These are phyloP conservation scores for Parathielavia appendiculata DNA, from an alignment of 495 filamentous ascomycete species.

Conservation along the genomic window DNA sequence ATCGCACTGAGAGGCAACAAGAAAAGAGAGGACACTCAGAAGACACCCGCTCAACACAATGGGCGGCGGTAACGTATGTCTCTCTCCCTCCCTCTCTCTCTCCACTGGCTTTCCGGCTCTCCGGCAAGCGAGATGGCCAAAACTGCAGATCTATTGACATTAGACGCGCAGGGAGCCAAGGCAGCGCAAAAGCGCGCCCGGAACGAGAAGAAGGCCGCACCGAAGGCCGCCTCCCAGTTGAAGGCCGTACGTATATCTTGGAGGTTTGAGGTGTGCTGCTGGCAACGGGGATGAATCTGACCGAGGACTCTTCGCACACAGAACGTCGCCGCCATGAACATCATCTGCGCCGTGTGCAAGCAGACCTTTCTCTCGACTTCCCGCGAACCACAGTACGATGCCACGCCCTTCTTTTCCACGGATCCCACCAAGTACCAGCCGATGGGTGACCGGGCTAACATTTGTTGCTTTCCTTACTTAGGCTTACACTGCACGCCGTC, in stretches of 20 bases:
- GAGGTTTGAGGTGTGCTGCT: neutral
- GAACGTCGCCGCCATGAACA: constrained; percentile 51
- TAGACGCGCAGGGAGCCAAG: constrained; percentile 47
- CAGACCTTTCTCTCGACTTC: constrained; percentile 54
- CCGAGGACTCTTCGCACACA: constrained; percentile 15
- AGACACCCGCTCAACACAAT: constrained; percentile 30
- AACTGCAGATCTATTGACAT: constrained; percentile 2
- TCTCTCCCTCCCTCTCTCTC: constrained; percentile 1
- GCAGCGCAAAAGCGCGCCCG: constrained; percentile 55
- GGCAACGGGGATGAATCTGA: constrained; percentile 3
- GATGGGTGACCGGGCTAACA: neutral
- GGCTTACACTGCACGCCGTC: constrained; percentile 48
- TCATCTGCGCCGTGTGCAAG: constrained; percentile 53
- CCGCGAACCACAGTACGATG: constrained; percentile 28
- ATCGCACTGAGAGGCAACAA: constrained; percentile 2
- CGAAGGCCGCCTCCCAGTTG: constrained; percentile 53
- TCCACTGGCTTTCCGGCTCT: constrained; percentile 1
- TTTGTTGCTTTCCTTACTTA: constrained; percentile 11
- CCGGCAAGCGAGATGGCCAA: constrained; percentile 6
- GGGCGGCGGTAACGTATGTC: constrained; percentile 50
- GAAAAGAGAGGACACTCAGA: neutral
- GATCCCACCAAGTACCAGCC: neutral
- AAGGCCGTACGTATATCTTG: constrained; percentile 41
- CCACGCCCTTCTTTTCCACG: neutral
- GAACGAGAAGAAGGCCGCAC: constrained; percentile 44